Evolutionary conservation across 1,139 yeast genomes (phyloP), one percentile per base, ranked within the genome.

Genomic region (Sugiyamaella sp.): DNA sequence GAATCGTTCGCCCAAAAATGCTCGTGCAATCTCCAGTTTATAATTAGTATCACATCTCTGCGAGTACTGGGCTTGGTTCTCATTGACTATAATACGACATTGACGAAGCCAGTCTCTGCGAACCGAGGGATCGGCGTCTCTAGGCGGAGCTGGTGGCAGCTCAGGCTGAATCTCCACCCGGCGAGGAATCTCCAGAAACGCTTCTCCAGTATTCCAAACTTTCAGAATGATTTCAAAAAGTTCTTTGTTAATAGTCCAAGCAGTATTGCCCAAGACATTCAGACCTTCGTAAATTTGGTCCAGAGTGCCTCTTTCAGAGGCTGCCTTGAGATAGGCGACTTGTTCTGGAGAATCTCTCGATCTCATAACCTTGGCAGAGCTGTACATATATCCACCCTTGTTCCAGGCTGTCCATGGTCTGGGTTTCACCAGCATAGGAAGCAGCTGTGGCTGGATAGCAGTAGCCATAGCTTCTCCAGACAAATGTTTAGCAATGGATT

Each of bases 391-490:
- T 0, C 97, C 98, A 58, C 99, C 99, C 52, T 81, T 80, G 64
- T 84, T 83, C 78, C 84, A 84, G 8, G 83, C 75, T 0, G 82
- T 79, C 99, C 99, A 93, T 4, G 90, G 90, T 54, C 84, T 77
- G 20, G 99, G 99, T 57, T 84, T 81, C 8, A 88, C 87, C 56
- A 95, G 75, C 99, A 95, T 95, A 12, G 99, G 99, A 55, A 95
- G 76, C 59, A 81, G 77, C 70, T 93, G 98, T 0, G 98, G 97
- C 63, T 86, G 93, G 4, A 91, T 81, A 1, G 86, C 77, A 53
- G 86, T 84, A 10, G 81, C 78, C 44, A 84, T 71, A 20, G 82
- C 77, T 57, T 86, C 91, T 2, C 86, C 84, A 5, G 90, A 84
- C 54, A 91, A 71, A 63, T 80, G 82, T 29, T 80, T 77, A 8